phyloP scores from a whole-genome alignment of 2,329 filamentous ascomycete species.

The Paradendryphiella salina region DNA sequence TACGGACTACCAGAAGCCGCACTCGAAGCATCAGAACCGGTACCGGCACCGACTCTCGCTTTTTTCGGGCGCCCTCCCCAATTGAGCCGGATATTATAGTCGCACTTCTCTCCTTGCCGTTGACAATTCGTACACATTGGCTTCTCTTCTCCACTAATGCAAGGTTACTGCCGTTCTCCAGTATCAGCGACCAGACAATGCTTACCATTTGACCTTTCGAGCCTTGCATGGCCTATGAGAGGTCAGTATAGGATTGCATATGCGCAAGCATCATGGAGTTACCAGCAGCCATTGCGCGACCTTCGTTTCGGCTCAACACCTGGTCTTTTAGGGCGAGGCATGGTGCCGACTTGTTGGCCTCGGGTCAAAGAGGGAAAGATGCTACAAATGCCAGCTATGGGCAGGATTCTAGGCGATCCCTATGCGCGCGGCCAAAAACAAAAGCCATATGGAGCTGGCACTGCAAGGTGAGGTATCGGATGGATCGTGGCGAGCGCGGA shows the following conservation, averaged over 20 bases:
- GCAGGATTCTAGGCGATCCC: neutral
- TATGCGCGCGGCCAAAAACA: neutral
- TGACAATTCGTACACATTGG: constrained; percentile 73
- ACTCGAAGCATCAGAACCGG: constrained; percentile 31
- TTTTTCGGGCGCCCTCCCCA: constrained; percentile 74
- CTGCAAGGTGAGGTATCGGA: constrained; percentile 7
- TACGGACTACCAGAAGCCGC: constrained; percentile 34
- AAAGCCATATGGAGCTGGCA: constrained; percentile 6
- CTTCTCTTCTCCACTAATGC: constrained; percentile 68
- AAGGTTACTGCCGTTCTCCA: constrained; percentile 20
- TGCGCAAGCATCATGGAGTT: constrained; percentile 18
- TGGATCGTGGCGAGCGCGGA: constrained; percentile 1
- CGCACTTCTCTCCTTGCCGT: constrained; percentile 71
- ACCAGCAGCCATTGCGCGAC: constrained; percentile 72
- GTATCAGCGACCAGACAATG: neutral
- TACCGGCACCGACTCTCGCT: constrained; percentile 49
- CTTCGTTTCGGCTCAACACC: constrained; percentile 68
- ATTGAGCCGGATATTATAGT: constrained; percentile 79
- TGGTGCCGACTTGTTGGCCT: constrained; percentile 32
- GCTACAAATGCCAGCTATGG: neutral
- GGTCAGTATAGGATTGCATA: neutral
- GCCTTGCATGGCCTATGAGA: constrained; percentile 72
- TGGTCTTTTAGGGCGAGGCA: constrained; percentile 69
- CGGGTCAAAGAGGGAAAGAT: neutral
- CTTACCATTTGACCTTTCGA: constrained; percentile 74